These are phyloP conservation scores for Hygrophoropsis aurantiaca DNA, from an alignment of 768 basidiomycete species.

Conservation along the genomic window DNA sequence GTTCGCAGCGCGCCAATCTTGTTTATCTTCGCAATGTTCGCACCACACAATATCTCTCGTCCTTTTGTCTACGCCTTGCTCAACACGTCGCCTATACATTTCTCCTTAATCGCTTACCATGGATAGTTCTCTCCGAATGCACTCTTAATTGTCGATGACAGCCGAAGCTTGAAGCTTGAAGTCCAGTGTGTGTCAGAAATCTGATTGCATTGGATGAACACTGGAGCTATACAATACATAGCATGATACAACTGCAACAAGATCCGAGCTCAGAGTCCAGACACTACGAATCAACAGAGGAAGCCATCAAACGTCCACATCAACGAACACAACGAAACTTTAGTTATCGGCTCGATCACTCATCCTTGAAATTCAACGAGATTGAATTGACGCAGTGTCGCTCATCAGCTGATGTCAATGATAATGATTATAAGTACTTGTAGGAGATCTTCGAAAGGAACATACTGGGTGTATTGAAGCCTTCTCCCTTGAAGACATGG, in stretches of 20 bases:
- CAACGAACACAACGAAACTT: no score
- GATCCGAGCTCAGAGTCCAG: no score
- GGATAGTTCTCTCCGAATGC: slow-evolving; percentile 13
- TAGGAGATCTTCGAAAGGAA: slow-evolving; percentile 4
- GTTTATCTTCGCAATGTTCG: slow-evolving; percentile 5
- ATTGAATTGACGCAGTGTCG: slow-evolving; percentile 91
- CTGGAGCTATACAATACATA: no score
- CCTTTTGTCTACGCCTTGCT: slow-evolving; percentile 19
- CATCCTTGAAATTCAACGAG: slow-evolving; percentile 71
- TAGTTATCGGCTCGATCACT: no score
- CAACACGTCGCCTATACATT: slow-evolving; percentile 13
- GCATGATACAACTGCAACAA: no score
- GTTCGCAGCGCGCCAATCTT: slow-evolving; percentile 1
- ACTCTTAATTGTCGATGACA: neutral
- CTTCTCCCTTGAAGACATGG: slow-evolving; percentile 94
- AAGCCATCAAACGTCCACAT: no score
- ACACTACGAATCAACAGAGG: no score
- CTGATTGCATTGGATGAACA: no score
- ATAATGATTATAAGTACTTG: neutral
- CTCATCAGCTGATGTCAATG: slow-evolving; percentile 60
- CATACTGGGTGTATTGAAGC: slow-evolving; percentile 75
- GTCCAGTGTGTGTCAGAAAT: no score
- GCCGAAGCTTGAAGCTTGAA: no score
- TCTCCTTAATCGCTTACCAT: slow-evolving; percentile 20
- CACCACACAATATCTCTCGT: slow-evolving; percentile 15